A percentile compares a stretch with the other conserved stretches of the same genome.
phyloP scores from a whole-genome alignment of 495 filamentous ascomycete species.

The Massariosphaeria phaeospora region DNA sequence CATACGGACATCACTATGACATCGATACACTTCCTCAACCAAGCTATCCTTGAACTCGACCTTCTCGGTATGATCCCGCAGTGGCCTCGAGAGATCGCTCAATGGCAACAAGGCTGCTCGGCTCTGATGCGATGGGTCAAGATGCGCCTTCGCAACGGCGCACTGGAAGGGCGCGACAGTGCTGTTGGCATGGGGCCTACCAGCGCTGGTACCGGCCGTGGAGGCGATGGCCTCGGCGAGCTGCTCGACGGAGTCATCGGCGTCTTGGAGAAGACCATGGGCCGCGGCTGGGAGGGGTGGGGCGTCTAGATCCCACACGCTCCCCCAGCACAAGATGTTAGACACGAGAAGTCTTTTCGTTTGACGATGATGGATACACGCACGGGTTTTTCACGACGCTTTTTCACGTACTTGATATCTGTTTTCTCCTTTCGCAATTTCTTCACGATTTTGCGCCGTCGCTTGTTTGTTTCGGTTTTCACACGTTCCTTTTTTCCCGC shows the following conservation, averaged over 20 bases:
- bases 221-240: slow-evolving; percentile 28
- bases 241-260: slow-evolving; percentile 26
- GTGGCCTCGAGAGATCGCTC: slow-evolving; percentile 25
- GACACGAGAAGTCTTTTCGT: not conserved
- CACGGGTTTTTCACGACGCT: not conserved
- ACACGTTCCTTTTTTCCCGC: slow-evolving; percentile 5
- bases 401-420: not conserved
- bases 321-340: not conserved
- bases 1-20: slow-evolving; percentile 23
- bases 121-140: slow-evolving; percentile 31
- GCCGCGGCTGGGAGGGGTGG: slow-evolving; percentile 29
- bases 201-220: slow-evolving; percentile 20
- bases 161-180: slow-evolving; percentile 20
- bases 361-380: not conserved
- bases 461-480: not conserved
- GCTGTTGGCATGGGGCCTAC: slow-evolving; percentile 16
- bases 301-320: slow-evolving; percentile 7
- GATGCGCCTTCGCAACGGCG: slow-evolving; percentile 30
- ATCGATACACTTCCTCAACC: slow-evolving; percentile 19
- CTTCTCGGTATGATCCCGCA: slow-evolving; percentile 12
- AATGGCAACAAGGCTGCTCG: slow-evolving; percentile 31
- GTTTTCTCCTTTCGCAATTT: not conserved
- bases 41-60: slow-evolving; percentile 19
- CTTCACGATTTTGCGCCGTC: not conserved
- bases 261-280: slow-evolving; percentile 27